A percentile compares a stretch with the other conserved stretches of the same genome.
Conservation (phyloP, 139 green algal species). For the Tetradesmus lagerheimii region DNA sequence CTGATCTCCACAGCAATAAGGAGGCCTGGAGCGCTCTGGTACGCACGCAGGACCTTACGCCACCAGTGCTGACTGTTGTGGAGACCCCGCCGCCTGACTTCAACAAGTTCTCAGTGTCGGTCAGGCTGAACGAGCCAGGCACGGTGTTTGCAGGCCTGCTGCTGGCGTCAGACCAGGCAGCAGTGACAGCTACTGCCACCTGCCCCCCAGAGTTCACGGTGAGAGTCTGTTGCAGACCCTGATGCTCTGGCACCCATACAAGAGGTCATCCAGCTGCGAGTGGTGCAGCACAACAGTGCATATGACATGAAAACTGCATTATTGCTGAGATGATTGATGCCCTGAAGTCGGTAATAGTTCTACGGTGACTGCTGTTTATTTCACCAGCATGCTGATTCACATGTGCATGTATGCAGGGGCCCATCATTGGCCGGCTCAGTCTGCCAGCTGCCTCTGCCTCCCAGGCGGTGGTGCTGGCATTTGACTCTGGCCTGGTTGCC, state of each 20-base stretch:
- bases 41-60: slow-evolving; percentile 53
- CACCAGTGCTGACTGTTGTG: slow-evolving; percentile 49
- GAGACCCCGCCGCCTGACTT: slow-evolving; percentile 44
- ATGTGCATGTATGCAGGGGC: too few species aligned
- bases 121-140: slow-evolving; percentile 56
- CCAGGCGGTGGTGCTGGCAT: slow-evolving; percentile 39
- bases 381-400: too few species aligned
- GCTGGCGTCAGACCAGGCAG: not conserved
- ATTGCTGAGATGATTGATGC: too few species aligned
- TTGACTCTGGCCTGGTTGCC: slow-evolving; percentile 33
- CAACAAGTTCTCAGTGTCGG: slow-evolving; percentile 43
- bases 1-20: slow-evolving; percentile 52
- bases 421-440: not conserved
- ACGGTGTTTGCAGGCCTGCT: slow-evolving; percentile 27
- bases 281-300: too few species aligned
- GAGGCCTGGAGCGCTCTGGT: slow-evolving; percentile 23
- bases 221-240: not conserved
- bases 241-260: too few species aligned
- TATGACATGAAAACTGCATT: too few species aligned
- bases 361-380: too few species aligned
- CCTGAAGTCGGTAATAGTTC: too few species aligned
- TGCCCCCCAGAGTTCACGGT: slow-evolving; percentile 41
- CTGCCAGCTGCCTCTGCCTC: not conserved
- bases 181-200: not conserved
- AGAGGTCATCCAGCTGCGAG: too few species aligned